These are phyloP conservation scores for Ogataea neopini DNA, from an alignment of 805 yeast species.

Conservation along the genomic window DNA sequence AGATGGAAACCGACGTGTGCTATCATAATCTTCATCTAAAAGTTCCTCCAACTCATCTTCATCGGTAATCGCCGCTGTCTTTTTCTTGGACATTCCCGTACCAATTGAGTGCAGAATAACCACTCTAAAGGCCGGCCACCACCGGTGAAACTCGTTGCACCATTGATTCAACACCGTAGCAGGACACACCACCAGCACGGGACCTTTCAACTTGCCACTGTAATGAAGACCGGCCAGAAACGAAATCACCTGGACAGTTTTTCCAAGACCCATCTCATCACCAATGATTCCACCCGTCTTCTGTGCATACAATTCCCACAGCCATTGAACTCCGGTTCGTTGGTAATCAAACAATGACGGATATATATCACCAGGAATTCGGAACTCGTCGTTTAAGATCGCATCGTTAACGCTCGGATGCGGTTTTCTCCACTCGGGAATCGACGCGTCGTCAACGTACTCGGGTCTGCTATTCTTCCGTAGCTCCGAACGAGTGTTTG, in stretches of 20 bases:
- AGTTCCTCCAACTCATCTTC: constrained; percentile 53
- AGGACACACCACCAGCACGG: constrained; percentile 88
- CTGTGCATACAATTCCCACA: constrained; percentile 90
- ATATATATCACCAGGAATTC: constrained; percentile 88
- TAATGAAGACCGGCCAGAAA: constrained; percentile 90
- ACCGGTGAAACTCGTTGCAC: constrained; percentile 93
- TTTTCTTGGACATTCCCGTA: constrained; percentile 61
- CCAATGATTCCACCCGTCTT: constrained; percentile 94
- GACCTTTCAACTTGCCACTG: constrained; percentile 70
- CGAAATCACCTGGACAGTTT: constrained; percentile 89
- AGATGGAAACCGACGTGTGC: constrained; percentile 28
- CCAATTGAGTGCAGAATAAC: constrained; percentile 92
- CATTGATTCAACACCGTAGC: constrained; percentile 96
- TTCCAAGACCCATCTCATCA: constrained; percentile 98
- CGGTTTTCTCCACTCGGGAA: constrained; percentile 68
- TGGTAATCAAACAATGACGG: constrained; percentile 89
- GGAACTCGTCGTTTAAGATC: constrained; percentile 63
- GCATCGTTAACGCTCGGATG: constrained; percentile 83
- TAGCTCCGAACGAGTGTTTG: constrained; percentile 46
- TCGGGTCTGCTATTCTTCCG: constrained; percentile 36
- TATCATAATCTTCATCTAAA: constrained; percentile 40
- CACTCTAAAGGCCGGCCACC: constrained; percentile 97
- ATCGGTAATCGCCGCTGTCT: constrained; percentile 30
- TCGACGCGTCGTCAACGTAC: constrained; percentile 27
- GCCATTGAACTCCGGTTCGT: constrained; percentile 96